Percentiles rank a stretch among this genome's conserved stretches.
These are phyloP conservation scores for Backusella luteola DNA, from an alignment of 192 early-diverging fungal species.

Conservation along the genomic window DNA sequence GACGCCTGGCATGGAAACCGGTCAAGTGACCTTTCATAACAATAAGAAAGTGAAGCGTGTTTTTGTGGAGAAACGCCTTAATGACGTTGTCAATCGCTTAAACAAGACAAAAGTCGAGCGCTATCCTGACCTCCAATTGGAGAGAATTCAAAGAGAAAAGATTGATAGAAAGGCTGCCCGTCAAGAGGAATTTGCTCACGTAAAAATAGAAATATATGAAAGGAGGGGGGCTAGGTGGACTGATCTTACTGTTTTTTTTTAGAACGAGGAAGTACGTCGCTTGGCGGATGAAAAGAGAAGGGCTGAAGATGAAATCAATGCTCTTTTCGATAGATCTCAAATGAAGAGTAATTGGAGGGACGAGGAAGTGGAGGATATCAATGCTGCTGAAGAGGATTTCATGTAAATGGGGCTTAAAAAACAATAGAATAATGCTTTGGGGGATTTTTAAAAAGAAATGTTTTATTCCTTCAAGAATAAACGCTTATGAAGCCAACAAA, in stretches of 20 bases:
- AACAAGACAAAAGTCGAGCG: conserved; percentile 88
- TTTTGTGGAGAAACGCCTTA: conserved; percentile 69
- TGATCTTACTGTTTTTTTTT: not conserved
- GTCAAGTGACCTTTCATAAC: conserved; percentile 93
- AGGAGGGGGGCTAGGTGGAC: too few species aligned
- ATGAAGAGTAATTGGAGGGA: conserved; percentile 57
- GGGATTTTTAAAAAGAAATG: not conserved
- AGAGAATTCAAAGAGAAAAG: conserved; percentile 63
- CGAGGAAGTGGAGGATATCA: conserved; percentile 45
- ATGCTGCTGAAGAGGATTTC: conserved; percentile 64
- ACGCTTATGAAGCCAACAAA: too few species aligned
- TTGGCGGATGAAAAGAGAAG: conserved; percentile 41
- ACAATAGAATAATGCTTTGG: not conserved
- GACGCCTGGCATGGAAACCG: conserved; percentile 91
- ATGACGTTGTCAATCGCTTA: conserved; percentile 87
- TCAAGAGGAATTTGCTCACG: conserved; percentile 35
- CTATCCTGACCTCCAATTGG: conserved; percentile 74
- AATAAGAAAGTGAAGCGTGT: conserved; percentile 75
- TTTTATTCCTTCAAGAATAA: too few species aligned
- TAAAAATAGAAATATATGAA: not conserved
- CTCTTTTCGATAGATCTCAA: conserved; percentile 47
- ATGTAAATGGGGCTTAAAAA: conserved; percentile 44
- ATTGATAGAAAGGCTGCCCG: conserved; percentile 29
- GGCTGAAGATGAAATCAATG: conserved; percentile 47
- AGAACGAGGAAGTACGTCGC: conserved; percentile 42